Evolutionary conservation across 176 grass and related monocot species (phyloP), one percentile per base, ranked within the genome.

Genomic region (Tillandsia fasciculata): DNA sequence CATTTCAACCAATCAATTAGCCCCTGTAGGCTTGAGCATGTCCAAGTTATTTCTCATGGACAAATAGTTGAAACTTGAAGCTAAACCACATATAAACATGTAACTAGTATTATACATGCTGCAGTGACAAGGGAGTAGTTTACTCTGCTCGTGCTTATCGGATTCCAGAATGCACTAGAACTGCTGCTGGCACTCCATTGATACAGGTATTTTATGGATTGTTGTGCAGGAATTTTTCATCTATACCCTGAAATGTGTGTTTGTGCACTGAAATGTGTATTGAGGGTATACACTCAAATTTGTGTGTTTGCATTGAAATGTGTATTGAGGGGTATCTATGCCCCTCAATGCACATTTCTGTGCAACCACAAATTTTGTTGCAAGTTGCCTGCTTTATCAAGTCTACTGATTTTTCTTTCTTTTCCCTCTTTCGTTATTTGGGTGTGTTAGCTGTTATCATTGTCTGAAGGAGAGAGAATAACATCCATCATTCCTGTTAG

Each of bases 401-500:
- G 13, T 9, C 10, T 9, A 9, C 17, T 61, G 15, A 61, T 18
- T n/a, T 9, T 61, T 61, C 56, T 61, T 61, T 17, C 56, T 61
- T 18, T 18, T 18, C 9, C 56, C 22, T 61, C 17, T 61, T 61
- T 48, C 77, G 52, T 72, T 15, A 66, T 51, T 73, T 53, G 14
- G 15, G 9, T 88, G 69, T 86, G 69, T 86, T 86, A 97, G 94
- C 66, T 92, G 9, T 75, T 97, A 64, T 69, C 84, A 70, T 90
- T 97, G 77, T 82, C 89, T 10, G 86, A 92, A 12, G 94, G 89
- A 12, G 89, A 97, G 79, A 89, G 80, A 81, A 87, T 97, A 77
- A 97, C 94, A 71, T 97, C 94, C 56, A 90, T 97, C 63, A 76
- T 97, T 79, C 94, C 94, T 74, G 89, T 97, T 63, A 86, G 79